Base-by-base conservation (phyloP, 2,329 filamentous ascomycete species). In the Magnaporthales sp. region DNA sequence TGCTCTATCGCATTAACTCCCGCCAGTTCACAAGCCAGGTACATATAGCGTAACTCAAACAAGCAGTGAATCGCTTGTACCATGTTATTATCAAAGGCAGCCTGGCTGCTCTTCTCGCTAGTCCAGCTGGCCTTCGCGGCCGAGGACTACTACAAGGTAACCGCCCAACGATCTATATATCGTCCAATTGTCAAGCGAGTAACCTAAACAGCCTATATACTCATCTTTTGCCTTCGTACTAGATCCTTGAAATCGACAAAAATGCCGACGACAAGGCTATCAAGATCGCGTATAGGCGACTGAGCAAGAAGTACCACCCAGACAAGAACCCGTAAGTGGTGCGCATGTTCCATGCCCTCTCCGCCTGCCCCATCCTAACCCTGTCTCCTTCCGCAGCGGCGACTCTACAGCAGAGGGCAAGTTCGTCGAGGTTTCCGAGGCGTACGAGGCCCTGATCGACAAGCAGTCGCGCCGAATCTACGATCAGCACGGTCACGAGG, bases 281-380 rank as follows among this genome's bases (percentile, higher is more conserved):
- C 76, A 99, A 99, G 79, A 91, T 91, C 62, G 93, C 95, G 26
- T 99, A 99, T 79, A 88, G 93, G 68, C 89, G 88, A 68, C 83
- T 99, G 11, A 96, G 91, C 81, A 98, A 98, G 79, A 96, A 96
- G 77, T 97, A 86, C 76, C 95, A 99, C 75, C 95, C 95, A 3
- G 95, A 99, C 79, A 99, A 99, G 85, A 98, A 98, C 73, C 93
- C 94, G 90, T 95, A 85, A 73, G 90, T 80, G n/a, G 11, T 22
- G 54, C 22, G 54, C 54, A 7, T 22, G n/a, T 15, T 22, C 54
- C n/a, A 58, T 24, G 22, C 24, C 24, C 24, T 27, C 56, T 15
- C 32, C 61, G 29, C 22, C 29, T 38, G 1, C 5, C 15, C 26
- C 11, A n/a, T 62, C 6, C 60, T 62, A 26, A 62, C 60, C 26